Conservation (phyloP, 345 rosid species). For the Crucihimalaya himalaica region DNA sequence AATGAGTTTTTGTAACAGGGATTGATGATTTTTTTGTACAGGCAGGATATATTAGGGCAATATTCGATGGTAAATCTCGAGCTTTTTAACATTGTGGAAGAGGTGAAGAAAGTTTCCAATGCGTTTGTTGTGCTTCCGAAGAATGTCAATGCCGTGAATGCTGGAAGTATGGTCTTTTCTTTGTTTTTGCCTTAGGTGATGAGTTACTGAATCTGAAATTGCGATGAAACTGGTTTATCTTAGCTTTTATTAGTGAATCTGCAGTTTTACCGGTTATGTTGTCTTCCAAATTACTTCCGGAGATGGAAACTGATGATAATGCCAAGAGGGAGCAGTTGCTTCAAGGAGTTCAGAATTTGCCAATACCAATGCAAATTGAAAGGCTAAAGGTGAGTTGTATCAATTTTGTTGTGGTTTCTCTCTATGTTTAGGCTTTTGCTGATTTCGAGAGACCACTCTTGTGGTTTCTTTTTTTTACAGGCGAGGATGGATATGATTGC, state of each 20-base stretch:
- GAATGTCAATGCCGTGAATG: constrained; percentile 86
- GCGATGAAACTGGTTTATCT: constrained; percentile 5
- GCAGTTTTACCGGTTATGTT: constrained; percentile 95
- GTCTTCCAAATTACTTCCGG: constrained; percentile 86
- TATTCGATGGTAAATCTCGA: constrained; percentile 94
- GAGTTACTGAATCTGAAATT: neutral
- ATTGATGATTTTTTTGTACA: constrained; percentile 25
- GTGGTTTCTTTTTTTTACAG: constrained; percentile 44
- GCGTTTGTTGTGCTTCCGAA: constrained; percentile 86
- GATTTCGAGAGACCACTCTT: constrained; percentile 9
- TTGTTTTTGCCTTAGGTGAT: neutral
- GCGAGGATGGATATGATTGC: constrained; percentile 83
- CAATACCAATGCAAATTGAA: constrained; percentile 69
- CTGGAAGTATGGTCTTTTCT: constrained; percentile 53
- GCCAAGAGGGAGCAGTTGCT: constrained; percentile 86
- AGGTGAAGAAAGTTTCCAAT: constrained; percentile 75
- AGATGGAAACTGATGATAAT: constrained; percentile 90
- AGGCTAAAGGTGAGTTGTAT: constrained; percentile 60
- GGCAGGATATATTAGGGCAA: constrained; percentile 93
- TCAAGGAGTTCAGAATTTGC: constrained; percentile 79
- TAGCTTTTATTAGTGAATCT: constrained; percentile 18
- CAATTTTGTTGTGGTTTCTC: neutral
- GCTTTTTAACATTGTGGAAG: constrained; percentile 89
- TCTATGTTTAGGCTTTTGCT: neutral
- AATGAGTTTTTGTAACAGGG: constrained; percentile 25